These are phyloP conservation scores for Pythium pyrilobum DNA, from an alignment of 352 stramenopile genomes.

Conservation along the genomic window DNA sequence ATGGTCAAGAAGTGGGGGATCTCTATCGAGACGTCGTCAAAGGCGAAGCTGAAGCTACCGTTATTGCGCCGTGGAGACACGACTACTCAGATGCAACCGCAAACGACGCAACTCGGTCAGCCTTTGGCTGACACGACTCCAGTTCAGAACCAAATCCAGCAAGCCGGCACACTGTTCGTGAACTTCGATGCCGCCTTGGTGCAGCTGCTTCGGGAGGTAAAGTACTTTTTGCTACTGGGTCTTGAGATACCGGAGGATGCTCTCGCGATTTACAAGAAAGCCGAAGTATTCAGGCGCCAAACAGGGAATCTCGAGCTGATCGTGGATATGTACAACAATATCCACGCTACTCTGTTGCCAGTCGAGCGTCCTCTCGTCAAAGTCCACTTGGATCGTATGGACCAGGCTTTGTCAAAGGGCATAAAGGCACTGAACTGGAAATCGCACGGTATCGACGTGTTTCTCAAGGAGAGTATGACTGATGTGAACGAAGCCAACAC, in stretches of 20 bases:
- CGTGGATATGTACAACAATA: constrained; percentile 92
- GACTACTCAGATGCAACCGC: not conserved
- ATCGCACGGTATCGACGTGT: constrained; percentile 89
- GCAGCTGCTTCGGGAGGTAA: constrained; percentile 90
- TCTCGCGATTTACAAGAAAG: constrained; percentile 88
- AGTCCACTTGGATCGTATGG: constrained; percentile 86
- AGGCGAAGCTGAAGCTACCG: constrained; percentile 84
- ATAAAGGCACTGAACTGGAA: constrained; percentile 93
- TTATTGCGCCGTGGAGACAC: constrained; percentile 68
- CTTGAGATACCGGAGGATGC: constrained; percentile 87
- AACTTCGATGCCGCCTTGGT: constrained; percentile 91
- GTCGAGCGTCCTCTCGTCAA: constrained; percentile 89
- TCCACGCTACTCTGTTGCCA: constrained; percentile 79
- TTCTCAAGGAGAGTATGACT: constrained; percentile 86
- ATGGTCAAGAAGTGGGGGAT: constrained; percentile 78
- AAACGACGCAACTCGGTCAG: not conserved
- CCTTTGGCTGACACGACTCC: no score
- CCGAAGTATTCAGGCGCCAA: constrained; percentile 89
- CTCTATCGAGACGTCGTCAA: constrained; percentile 76
- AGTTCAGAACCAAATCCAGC: no score
- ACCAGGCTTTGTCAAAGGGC: constrained; percentile 84
- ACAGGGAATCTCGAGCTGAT: constrained; percentile 92
- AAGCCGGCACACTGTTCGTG: constrained; percentile 51
- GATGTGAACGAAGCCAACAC: constrained; percentile 87
- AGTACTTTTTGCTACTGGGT: constrained; percentile 90